phyloP scores from a whole-genome alignment of 129 eudicot genomes.

The Dittrichia graveolens region DNA sequence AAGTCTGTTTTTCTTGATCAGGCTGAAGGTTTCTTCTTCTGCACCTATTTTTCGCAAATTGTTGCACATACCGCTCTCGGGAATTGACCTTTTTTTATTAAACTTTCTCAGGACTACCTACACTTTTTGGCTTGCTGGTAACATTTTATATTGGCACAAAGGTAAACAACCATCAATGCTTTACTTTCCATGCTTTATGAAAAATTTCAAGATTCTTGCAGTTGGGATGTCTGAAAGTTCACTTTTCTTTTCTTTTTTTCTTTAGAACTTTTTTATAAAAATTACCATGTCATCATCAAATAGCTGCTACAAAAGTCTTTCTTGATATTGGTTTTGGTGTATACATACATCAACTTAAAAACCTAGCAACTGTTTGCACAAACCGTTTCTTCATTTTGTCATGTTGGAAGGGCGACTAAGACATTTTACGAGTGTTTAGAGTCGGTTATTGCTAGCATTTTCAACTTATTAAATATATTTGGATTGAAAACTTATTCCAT shows the following conservation, averaged over 20 bases:
- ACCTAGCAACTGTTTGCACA: background rate
- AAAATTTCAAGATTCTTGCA: background rate
- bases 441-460: background rate
- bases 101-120: constrained; percentile 60
- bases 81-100: background rate
- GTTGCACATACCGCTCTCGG: background rate
- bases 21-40: constrained; percentile 53
- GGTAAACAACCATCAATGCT: constrained; percentile 41
- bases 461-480: background rate
- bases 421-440: background rate
- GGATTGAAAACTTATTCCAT: background rate
- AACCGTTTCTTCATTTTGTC: background rate
- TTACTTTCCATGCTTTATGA: background rate
- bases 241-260: background rate
- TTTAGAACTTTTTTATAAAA: background rate
- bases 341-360: constrained; percentile 5
- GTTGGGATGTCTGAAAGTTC: too few species aligned
- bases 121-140: constrained; percentile 63
- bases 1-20: constrained; percentile 56
- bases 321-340: constrained; percentile 1
- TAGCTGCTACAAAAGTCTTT: background rate
- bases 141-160: constrained; percentile 85
- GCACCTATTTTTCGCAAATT: background rate
- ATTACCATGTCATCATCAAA: background rate
- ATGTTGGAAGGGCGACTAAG: constrained; percentile 8